These are phyloP conservation scores for Candida chauliodis DNA, from an alignment of 805 yeast genomes.

Conservation along the genomic window DNA sequence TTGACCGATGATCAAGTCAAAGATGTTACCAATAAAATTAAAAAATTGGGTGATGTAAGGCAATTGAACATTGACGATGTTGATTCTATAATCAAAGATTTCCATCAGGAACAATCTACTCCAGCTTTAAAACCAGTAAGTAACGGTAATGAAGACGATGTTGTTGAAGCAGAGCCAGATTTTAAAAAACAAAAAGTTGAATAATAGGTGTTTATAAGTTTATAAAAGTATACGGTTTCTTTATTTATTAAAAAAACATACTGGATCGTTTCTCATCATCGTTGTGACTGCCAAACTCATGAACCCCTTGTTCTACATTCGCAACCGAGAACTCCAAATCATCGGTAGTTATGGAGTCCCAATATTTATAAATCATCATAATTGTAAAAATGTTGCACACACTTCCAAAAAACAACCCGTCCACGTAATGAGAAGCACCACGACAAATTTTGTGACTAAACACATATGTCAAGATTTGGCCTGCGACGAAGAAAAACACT, in stretches of 20 bases:
- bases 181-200: slow-evolving; percentile 34
- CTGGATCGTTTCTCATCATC: slow-evolving; percentile 12
- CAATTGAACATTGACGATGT: slow-evolving; percentile 59
- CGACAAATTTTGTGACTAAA: slow-evolving; percentile 66
- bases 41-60: slow-evolving; percentile 57
- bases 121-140: slow-evolving; percentile 25
- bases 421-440: slow-evolving; percentile 78
- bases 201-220: background rate
- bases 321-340: slow-evolving; percentile 88
- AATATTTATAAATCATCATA: slow-evolving; percentile 94
- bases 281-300: slow-evolving; percentile 16
- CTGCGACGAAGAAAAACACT: slow-evolving; percentile 67
- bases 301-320: slow-evolving; percentile 36
- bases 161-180: slow-evolving; percentile 27
- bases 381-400: slow-evolving; percentile 74
- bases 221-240: slow-evolving; percentile 1
- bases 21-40: slow-evolving; percentile 52
- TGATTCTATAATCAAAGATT: slow-evolving; percentile 55
- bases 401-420: slow-evolving; percentile 84
- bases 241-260: slow-evolving; percentile 8
- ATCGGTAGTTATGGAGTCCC: slow-evolving; percentile 95
- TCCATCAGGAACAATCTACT: slow-evolving; percentile 39
- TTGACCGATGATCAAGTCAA: slow-evolving; percentile 56
- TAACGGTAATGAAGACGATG: slow-evolving; percentile 20
- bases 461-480: slow-evolving; percentile 75